phyloP scores from a whole-genome alignment of 2,329 filamentous ascomycete species.

The Ascochyta clinopodiicola region DNA sequence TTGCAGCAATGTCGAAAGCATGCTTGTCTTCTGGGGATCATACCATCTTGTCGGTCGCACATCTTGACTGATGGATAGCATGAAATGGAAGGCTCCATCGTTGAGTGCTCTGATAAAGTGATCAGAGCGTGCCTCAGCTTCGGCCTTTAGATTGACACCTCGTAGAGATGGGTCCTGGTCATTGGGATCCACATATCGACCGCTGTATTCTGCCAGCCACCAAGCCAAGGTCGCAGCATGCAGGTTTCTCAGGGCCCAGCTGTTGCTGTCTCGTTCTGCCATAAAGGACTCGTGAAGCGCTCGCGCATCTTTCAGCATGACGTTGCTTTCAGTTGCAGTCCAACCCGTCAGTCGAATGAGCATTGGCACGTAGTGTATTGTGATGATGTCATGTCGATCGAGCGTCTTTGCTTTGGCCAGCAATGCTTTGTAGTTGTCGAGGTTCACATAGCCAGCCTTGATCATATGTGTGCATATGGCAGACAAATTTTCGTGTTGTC shows the following conservation, averaged over 20 bases:
- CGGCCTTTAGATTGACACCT: constrained; percentile 68
- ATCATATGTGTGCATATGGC: constrained; percentile 81
- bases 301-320: constrained; percentile 70
- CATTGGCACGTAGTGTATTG: constrained; percentile 83
- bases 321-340: constrained; percentile 76
- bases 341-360: constrained; percentile 77
- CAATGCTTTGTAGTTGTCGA: constrained; percentile 76
- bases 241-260: constrained; percentile 76
- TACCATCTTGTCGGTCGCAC: constrained; percentile 83
- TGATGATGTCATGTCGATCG: constrained; percentile 76
- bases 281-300: constrained; percentile 73
- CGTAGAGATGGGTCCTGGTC: constrained; percentile 56
- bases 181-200: constrained; percentile 80
- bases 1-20: constrained; percentile 82
- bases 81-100: constrained; percentile 90
- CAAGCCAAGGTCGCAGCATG: constrained; percentile 80
- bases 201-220: constrained; percentile 94
- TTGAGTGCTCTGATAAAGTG: constrained; percentile 79
- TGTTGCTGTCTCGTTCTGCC: constrained; percentile 68
- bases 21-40: constrained; percentile 81
- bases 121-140: constrained; percentile 73
- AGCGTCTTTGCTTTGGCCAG: constrained; percentile 71
- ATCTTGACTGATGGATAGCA: constrained; percentile 83
- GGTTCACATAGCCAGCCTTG: constrained; percentile 73
- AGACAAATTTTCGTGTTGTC: constrained; percentile 88